Evolutionary conservation across 2,329 filamentous ascomycete species (phyloP).

Genomic region (Scedosporium dehoogii): DNA sequence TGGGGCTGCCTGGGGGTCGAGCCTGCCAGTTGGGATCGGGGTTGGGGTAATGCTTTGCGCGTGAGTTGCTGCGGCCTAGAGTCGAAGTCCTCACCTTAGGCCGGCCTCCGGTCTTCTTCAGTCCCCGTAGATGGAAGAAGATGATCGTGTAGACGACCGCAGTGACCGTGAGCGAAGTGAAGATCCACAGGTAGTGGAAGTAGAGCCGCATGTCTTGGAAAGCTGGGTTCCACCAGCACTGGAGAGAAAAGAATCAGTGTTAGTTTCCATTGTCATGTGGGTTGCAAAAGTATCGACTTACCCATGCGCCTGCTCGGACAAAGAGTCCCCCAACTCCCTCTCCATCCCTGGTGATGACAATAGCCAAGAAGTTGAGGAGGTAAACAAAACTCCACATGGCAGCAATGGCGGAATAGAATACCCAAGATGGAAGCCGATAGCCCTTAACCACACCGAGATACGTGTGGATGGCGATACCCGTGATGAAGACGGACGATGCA

Average conservation of each 20-base stretch:
- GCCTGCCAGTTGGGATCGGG: constrained; percentile 13
- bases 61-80: constrained; percentile 11
- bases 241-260: not conserved
- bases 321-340: constrained; percentile 37
- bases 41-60: constrained; percentile 6
- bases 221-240: constrained; percentile 54
- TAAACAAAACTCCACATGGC: constrained; percentile 51
- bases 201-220: constrained; percentile 45
- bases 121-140: constrained; percentile 26
- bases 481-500: constrained; percentile 57
- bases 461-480: constrained; percentile 55
- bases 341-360: constrained; percentile 33
- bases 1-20: constrained; percentile 4
- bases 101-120: constrained; percentile 7
- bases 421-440: constrained; percentile 37
- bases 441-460: constrained; percentile 51
- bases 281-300: constrained; percentile 19
- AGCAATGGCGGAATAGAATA: constrained; percentile 38
- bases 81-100: constrained; percentile 6
- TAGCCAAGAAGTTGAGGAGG: constrained; percentile 41
- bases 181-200: constrained; percentile 59
- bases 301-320: constrained; percentile 56
- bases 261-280: not conserved
- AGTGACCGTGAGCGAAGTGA: constrained; percentile 27
- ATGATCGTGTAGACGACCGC: constrained; percentile 29